phyloP scores from a whole-genome alignment of 1,284 basidiomycete genomes.

The Sporisorium graminicola region DNA sequence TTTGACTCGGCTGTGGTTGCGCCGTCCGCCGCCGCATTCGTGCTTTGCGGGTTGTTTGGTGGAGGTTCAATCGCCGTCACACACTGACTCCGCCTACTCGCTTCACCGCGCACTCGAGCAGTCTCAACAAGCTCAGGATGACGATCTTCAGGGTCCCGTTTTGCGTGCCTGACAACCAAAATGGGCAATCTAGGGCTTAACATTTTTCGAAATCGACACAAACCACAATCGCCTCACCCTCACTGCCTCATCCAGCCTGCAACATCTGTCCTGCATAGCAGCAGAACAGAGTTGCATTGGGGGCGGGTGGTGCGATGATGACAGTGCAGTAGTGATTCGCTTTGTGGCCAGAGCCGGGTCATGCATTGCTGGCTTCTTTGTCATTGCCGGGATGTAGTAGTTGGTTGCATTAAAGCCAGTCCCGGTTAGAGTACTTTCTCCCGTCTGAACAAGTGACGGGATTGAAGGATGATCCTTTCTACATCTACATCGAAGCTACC shows the following conservation, averaged over 20 bases:
- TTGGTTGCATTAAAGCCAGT: neutral
- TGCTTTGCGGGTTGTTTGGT: conserved; percentile 10
- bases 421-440: neutral
- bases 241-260: no score
- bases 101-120: no score
- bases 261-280: no score
- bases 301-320: no score
- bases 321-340: neutral
- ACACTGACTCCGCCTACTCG: neutral
- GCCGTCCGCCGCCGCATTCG: conserved; percentile 27
- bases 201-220: neutral
- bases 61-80: conserved; percentile 28
- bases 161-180: conserved; percentile 18
- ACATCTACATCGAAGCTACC: neutral
- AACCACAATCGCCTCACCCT: neutral
- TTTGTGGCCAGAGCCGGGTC: neutral
- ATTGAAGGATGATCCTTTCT: no score
- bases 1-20: conserved; percentile 8
- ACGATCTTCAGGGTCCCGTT: conserved; percentile 16
- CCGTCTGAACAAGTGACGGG: neutral
- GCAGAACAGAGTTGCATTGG: no score
- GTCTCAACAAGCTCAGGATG: no score
- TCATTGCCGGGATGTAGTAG: neutral
- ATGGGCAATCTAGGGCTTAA: neutral
- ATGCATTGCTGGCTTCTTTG: neutral